phyloP scores from a whole-genome alignment of 371 early-diverging fungal genomes.

The Neoconidiobolus thromboides region DNA sequence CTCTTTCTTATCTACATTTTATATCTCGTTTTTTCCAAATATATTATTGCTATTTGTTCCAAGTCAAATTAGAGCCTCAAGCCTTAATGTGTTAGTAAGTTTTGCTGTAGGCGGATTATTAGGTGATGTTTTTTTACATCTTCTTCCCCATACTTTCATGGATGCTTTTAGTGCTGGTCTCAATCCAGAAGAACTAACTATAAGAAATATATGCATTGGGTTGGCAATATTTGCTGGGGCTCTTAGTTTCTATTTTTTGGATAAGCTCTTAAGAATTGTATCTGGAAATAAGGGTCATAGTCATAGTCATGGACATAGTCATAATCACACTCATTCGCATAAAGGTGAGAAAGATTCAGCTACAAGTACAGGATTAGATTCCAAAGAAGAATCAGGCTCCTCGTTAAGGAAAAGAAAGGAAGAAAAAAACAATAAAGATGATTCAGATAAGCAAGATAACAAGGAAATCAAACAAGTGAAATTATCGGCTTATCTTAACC shows the following conservation, averaged over 20 bases:
- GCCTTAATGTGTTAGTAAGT: conserved; percentile 53
- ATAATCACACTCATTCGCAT: conserved; percentile 22
- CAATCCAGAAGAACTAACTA: conserved; percentile 17
- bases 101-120: conserved; percentile 72
- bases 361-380: background rate
- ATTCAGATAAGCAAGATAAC: background rate
- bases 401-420: background rate
- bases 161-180: conserved; percentile 22
- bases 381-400: background rate
- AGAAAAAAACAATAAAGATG: background rate
- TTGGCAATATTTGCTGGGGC: conserved; percentile 54
- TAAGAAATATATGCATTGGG: conserved; percentile 47
- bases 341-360: conserved; percentile 6
- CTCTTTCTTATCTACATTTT: conserved; percentile 56
- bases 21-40: conserved; percentile 70
- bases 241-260: conserved; percentile 51
- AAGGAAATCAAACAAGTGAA: conserved; percentile 17
- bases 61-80: conserved; percentile 44
- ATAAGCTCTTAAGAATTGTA: conserved; percentile 63
- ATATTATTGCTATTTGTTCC: conserved; percentile 62
- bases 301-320: conserved; percentile 33
- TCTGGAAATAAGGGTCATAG: conserved; percentile 37
- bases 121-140: conserved; percentile 70
- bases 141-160: conserved; percentile 59
- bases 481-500: conserved; percentile 57